phyloP scores from a whole-genome alignment of 495 filamentous ascomycete genomes.

The Platismatia glauca region DNA sequence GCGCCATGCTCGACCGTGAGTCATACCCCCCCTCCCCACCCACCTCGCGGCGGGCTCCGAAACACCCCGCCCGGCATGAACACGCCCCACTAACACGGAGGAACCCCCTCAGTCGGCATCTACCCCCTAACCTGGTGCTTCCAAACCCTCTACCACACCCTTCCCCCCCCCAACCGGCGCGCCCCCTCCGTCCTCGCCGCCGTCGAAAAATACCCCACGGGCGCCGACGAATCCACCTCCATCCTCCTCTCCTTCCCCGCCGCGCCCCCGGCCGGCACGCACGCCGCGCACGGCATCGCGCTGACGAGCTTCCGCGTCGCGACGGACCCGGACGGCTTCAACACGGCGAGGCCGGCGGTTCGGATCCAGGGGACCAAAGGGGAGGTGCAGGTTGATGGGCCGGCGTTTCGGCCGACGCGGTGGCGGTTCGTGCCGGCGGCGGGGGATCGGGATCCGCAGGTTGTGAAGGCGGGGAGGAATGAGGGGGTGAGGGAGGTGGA shows the following conservation, averaged over 20 bases:
- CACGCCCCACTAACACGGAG: background rate
- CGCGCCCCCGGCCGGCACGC: conserved; percentile 41
- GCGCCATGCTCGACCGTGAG: conserved; percentile 66
- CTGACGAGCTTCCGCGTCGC: conserved; percentile 62
- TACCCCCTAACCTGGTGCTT: conserved; percentile 91
- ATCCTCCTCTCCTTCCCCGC: conserved; percentile 71
- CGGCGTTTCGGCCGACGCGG: conserved; percentile 58
- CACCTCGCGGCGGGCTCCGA: background rate
- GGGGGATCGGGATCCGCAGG: conserved; percentile 29
- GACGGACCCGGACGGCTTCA: conserved; percentile 56
- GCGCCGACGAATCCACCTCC: conserved; percentile 73
- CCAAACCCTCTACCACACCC: conserved; percentile 78
- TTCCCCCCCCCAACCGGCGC: conserved; percentile 46
- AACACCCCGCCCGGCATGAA: background rate
- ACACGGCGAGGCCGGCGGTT: conserved; percentile 55
- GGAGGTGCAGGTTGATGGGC: conserved; percentile 74
- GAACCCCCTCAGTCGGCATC: conserved; percentile 55
- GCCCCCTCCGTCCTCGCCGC: conserved; percentile 50
- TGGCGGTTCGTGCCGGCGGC: conserved; percentile 51
- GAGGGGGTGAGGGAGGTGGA: conserved; percentile 48
- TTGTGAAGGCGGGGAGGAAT: conserved; percentile 37
- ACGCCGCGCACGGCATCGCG: conserved; percentile 62
- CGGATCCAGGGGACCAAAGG: conserved; percentile 80
- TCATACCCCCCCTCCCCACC: background rate
- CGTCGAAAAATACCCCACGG: conserved; percentile 64